phyloP scores from a whole-genome alignment of 768 basidiomycete species.

The Hygrocybe punicea region DNA sequence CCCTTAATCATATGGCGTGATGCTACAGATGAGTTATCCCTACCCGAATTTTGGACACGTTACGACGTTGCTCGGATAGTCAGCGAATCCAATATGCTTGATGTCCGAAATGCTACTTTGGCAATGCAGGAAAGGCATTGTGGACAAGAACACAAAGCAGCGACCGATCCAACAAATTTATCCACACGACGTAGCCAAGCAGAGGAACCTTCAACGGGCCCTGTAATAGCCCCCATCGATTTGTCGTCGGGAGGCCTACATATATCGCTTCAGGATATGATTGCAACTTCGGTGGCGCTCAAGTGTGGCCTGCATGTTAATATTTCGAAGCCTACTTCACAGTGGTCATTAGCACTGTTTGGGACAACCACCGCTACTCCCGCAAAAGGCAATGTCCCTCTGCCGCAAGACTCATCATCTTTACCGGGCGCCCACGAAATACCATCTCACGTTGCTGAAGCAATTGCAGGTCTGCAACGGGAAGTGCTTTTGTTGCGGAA shows the following conservation, averaged over 20 bases:
- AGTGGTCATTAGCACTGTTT: conserved; percentile 53
- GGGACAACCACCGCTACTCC: conserved; percentile 30
- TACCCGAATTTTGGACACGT: conserved; percentile 63
- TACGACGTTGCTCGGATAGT: conserved; percentile 60
- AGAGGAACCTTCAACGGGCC: conserved; percentile 13
- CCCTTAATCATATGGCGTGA: conserved; percentile 68
- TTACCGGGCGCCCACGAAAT: conserved; percentile 21
- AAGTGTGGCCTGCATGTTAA: conserved; percentile 69
- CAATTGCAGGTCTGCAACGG: conserved; percentile 68
- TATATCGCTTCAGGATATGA: conserved; percentile 73
- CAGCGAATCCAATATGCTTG: conserved; percentile 67
- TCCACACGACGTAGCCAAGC: background rate
- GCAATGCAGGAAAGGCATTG: conserved; percentile 40
- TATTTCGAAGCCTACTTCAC: conserved; percentile 47
- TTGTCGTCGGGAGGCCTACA: conserved; percentile 27
- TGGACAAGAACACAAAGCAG: background rate
- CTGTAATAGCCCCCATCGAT: conserved; percentile 34
- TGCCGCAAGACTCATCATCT: conserved; percentile 12
- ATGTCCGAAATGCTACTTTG: conserved; percentile 54
- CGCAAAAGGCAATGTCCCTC: conserved; percentile 10
- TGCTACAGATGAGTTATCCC: conserved; percentile 57
- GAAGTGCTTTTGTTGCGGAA: conserved; percentile 72
- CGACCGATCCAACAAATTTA: background rate
- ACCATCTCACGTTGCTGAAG: conserved; percentile 54
- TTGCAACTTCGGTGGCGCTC: conserved; percentile 65